Evolutionary conservation across 23 red algal genomes (phyloP).

Genomic region (Agarophyton chilense): DNA sequence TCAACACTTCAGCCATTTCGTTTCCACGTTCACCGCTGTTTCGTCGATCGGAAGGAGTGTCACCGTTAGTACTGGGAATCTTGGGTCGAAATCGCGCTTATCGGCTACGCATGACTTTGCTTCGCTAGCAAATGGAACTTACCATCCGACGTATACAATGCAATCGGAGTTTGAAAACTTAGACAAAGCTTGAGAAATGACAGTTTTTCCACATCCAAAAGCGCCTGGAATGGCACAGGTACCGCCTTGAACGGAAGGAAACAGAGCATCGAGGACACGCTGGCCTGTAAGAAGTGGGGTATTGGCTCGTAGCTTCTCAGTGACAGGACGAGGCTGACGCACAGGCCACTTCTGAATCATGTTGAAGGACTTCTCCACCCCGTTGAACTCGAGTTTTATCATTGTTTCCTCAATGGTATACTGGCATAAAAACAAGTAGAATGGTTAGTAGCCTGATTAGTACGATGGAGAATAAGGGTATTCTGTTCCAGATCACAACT

Average conservation of each 20-base stretch:
- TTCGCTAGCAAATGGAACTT: slow-evolving; percentile 16
- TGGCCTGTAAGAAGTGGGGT: slow-evolving; percentile 95
- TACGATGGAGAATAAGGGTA: neutral
- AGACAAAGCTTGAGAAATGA: slow-evolving; percentile 96
- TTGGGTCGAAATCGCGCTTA: too few relatives aligned
- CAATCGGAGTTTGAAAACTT: slow-evolving; percentile 99
- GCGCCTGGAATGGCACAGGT: slow-evolving; percentile 99
- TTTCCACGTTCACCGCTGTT: slow-evolving; percentile 97
- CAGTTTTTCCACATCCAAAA: slow-evolving; percentile 98
- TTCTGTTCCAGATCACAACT: slow-evolving; percentile 5
- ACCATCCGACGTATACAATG: slow-evolving; percentile 99
- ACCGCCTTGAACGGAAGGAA: slow-evolving; percentile 97
- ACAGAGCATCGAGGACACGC: slow-evolving; percentile 96
- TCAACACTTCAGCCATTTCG: slow-evolving; percentile 99
- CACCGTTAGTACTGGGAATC: slow-evolving; percentile 6
- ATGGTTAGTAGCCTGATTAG: neutral
- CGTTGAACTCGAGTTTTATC: slow-evolving; percentile 86
- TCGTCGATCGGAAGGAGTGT: neutral
- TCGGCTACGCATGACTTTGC: too few relatives aligned
- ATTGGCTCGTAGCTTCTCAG: slow-evolving; percentile 91
- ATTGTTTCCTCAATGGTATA: slow-evolving; percentile 95
- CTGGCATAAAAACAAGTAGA: neutral
- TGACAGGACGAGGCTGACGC: slow-evolving; percentile 90
- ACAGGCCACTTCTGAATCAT: slow-evolving; percentile 99
- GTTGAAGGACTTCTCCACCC: slow-evolving; percentile 64